Evolutionary conservation across 2,329 filamentous ascomycete species (phyloP), one percentile per base, ranked within the genome.

Genomic region (Mycosphaerella sp.): DNA sequence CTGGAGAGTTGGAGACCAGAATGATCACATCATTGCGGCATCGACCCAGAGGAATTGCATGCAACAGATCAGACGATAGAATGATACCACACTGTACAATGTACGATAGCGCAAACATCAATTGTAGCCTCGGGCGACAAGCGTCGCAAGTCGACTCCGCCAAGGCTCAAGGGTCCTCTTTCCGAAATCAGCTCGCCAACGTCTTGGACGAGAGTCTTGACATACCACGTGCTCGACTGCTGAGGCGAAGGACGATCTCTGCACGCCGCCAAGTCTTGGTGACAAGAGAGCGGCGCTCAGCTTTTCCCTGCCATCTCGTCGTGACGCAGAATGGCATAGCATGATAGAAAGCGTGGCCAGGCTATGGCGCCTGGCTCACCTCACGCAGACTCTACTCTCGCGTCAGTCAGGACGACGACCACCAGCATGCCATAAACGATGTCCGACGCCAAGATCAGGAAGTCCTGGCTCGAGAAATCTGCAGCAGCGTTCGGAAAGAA

Each of bases 1-100:
- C 62, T 79, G 57, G 74, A 77, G 63, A 62, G 59, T 17, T 75
- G 71, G 66, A 55, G 60, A 10, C 50, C 44, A 4, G 32, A 44
- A 14, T 45, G 41, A 44, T 6, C 21, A 25, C 21, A 25, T 25
- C 5, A 25, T 25, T 25, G n/a, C 27, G 40, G 25, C n/a, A 37
- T 28, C 16, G 9, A 46, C 21, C 6, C 21, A 25, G 21, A 5
- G 0, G 7, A 25, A 25, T 5, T 25, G 21, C 21, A 25, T 25
- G 21, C 21, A 25, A 6, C 21, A 25, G 21, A 25, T 6, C 6
- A 6, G 7, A 25, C 2, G 4, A 25, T 25, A 39, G 21, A 17
- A 39, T 18, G 34, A 10, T 10, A 46, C 10, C 30, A 46, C 2
- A 6, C 10, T 36, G 34, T 9, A 8, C 9, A 13, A 18, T 41